Percentiles rank a stretch among this genome's conserved stretches.
Evolutionary conservation across 2,329 filamentous ascomycete genomes (phyloP).

Genomic region (Sclerotinia minor): DNA sequence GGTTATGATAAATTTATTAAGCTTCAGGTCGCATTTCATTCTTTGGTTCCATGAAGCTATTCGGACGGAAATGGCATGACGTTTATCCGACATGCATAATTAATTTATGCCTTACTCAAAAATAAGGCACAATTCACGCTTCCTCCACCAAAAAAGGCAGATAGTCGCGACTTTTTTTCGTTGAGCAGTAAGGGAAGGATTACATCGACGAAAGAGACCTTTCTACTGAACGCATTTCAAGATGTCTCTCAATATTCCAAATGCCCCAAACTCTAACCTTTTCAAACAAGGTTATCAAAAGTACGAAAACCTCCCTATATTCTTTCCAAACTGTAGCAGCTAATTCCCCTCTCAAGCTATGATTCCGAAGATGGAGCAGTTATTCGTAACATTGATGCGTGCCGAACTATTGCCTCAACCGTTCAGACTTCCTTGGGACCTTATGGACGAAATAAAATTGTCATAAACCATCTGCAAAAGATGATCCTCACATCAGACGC

Average conservation of each 20-base stretch:
- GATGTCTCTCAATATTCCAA: conserved; percentile 97
- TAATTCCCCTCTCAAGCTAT: conserved; percentile 63
- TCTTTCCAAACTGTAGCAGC: conserved; percentile 34
- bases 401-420: conserved; percentile 90
- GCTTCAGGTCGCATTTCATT: conserved; percentile 17
- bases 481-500: conserved; percentile 99
- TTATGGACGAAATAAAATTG: conserved; percentile 98
- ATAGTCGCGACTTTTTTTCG: conserved; percentile 22
- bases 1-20: conserved; percentile 10
- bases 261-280: conserved; percentile 85
- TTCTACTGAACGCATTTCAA: conserved; percentile 26
- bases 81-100: conserved; percentile 7
- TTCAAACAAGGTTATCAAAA: conserved; percentile 93
- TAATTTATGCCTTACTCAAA: neutral
- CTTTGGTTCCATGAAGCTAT: conserved; percentile 25
- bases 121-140: conserved; percentile 1
- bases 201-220: conserved; percentile 25
- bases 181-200: conserved; percentile 21
- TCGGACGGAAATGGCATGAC: conserved; percentile 20
- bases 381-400: conserved; percentile 97
- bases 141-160: conserved; percentile 23
- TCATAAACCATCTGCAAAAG: conserved; percentile 99
- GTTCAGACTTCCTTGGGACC: conserved; percentile 96
- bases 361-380: conserved; percentile 99
- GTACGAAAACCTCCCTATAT: conserved; percentile 53